Evolutionary conservation across 345 rosid species (phyloP).

Genomic region (Tarenaya hassleriana): DNA sequence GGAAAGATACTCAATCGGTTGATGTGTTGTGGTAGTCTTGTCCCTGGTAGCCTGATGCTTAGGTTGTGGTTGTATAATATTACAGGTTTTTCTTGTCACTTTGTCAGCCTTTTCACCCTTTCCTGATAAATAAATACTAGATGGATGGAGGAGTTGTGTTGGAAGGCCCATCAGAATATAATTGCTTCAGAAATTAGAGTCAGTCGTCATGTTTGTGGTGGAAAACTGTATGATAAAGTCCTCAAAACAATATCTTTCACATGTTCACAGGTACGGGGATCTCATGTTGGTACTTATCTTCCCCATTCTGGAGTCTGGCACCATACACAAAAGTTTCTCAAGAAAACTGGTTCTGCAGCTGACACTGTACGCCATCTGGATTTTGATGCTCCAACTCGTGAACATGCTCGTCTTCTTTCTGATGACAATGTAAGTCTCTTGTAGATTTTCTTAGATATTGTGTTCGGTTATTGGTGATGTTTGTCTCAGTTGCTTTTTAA

Average conservation of each 20-base stretch:
- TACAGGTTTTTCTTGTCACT: constrained; percentile 8
- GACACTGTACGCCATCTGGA: constrained; percentile 86
- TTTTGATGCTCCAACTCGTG: constrained; percentile 99
- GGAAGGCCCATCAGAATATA: not conserved
- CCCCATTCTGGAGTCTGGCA: constrained; percentile 95
- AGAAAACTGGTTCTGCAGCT: constrained; percentile 45
- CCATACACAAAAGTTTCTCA: constrained; percentile 80
- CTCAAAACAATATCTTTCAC: constrained; percentile 3
- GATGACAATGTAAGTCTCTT: constrained; percentile 66
- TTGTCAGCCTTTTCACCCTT: constrained; percentile 7
- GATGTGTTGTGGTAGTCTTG: constrained; percentile 11
- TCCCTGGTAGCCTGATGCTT: constrained; percentile 19
- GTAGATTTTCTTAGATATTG: not conserved
- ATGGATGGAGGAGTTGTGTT: constrained; percentile 10
- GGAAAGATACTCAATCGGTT: constrained; percentile 12
- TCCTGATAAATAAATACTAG: constrained; percentile 10
- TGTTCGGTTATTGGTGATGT: constrained; percentile 14
- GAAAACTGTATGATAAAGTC: constrained; percentile 8
- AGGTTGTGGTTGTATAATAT: constrained; percentile 10
- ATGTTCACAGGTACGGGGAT: constrained; percentile 69
- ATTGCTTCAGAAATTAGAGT: constrained; percentile 9
- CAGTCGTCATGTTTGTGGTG: constrained; percentile 8
- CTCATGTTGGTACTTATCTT: constrained; percentile 92
- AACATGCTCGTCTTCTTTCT: constrained; percentile 67
- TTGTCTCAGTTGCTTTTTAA: constrained; percentile 8